Evolutionary conservation across 2,329 filamentous ascomycete genomes (phyloP), one percentile per base, ranked within the genome.

Genomic region (Furcasterigmium furcatum): DNA sequence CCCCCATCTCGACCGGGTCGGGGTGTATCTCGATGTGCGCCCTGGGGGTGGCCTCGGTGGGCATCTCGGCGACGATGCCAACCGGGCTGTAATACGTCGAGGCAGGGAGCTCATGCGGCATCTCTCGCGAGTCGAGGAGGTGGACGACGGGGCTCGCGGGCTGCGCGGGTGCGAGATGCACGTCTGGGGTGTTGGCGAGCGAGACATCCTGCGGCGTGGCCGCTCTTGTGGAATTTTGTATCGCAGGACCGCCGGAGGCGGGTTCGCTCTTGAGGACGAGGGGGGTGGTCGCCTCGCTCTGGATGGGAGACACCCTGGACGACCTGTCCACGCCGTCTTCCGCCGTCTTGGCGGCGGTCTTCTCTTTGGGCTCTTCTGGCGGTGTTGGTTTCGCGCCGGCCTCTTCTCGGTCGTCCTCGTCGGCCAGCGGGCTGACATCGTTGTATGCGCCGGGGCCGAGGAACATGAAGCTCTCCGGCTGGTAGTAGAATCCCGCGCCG

Each of bases 381-480:
- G 41, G 27, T 12, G 24, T 29, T 42, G 24, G 20, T 43, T 25
- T 43, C 19, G n/a, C 34, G 19, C 20, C 42, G 5, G 38, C 18
- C 14, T 30, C 14, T 36, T 36, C 20, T 44, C 52, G 52, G 4
- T 66, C 66, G 25, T 73, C 68, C 41, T 72, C 67, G 21, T 69
- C 66, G 1, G 51, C 61, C 22, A 71, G 43, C 1, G 73, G 69
- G 38, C 68, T 74, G n/a, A 73, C 60, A 43, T 76, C 73, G 21
- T 55, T 68, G 51, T 72, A 71, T 2, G 61, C 57, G 2, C 70
- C 72, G 0, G 74, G 72, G 0, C 74, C 75, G 14, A 78, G 66
- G 51, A 71, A 78, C 68, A 77, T 76, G 51, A 79, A 76, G 49
- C 65, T 71, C 49, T 76, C 75, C 4, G 74, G 72, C 48, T 77